Evolutionary conservation across 2,329 filamentous ascomycete species (phyloP).

Genomic region (Xylariaceae sp.): DNA sequence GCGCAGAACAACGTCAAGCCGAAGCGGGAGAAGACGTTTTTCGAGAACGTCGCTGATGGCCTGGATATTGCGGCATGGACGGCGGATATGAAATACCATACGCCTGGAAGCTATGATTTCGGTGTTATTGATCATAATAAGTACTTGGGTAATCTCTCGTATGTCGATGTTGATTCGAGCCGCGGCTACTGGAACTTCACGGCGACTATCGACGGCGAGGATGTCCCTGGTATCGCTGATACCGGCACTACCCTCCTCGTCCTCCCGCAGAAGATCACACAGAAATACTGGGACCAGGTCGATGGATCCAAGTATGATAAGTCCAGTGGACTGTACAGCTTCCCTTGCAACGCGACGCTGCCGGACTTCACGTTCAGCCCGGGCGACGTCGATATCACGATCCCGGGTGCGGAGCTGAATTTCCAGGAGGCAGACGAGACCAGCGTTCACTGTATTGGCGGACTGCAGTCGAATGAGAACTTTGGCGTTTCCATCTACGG

Average conservation of each 20-base stretch:
- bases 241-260: constrained; percentile 61
- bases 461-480: background rate
- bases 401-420: background rate
- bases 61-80: constrained; percentile 34
- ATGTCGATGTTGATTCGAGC: constrained; percentile 30
- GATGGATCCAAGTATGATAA: constrained; percentile 38
- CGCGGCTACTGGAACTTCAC: constrained; percentile 37
- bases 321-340: constrained; percentile 40
- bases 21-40: constrained; percentile 32
- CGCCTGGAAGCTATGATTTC: constrained; percentile 37
- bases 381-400: background rate
- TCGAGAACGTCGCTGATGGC: constrained; percentile 31
- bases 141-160: constrained; percentile 33
- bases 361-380: background rate
- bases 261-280: constrained; percentile 47
- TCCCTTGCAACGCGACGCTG: constrained; percentile 36
- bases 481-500: background rate
- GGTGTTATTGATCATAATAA: constrained; percentile 33
- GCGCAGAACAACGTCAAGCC: constrained; percentile 32
- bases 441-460: background rate
- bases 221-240: constrained; percentile 43
- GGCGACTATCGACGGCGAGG: constrained; percentile 23
- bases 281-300: constrained; percentile 46
- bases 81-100: constrained; percentile 31
- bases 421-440: background rate